phyloP scores from a whole-genome alignment of 257 asterid species.

The Paraleonurus japonicus region DNA sequence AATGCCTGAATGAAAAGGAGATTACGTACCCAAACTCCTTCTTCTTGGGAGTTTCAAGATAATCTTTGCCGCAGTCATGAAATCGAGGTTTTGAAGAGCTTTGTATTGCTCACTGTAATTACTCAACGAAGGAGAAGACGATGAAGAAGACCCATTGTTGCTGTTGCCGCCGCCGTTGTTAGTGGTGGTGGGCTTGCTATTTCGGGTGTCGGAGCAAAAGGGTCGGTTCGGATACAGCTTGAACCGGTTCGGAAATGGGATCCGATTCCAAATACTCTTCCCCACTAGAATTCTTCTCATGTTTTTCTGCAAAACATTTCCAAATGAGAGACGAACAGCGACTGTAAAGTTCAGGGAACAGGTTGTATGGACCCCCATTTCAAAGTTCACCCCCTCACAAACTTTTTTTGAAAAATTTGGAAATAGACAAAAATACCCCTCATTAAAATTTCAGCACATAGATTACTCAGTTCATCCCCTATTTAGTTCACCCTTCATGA shows the following conservation, averaged over 20 bases:
- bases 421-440: too few relatives aligned
- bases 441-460: too few relatives aligned
- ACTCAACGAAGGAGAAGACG: slow-evolving; percentile 32
- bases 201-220: slow-evolving; percentile 34
- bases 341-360: neutral
- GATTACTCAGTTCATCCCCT: too few relatives aligned
- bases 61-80: slow-evolving; percentile 63
- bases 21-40: slow-evolving; percentile 69
- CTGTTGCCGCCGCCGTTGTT: slow-evolving; percentile 19
- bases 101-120: slow-evolving; percentile 56
- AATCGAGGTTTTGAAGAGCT: slow-evolving; percentile 63
- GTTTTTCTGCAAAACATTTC: slow-evolving; percentile 22
- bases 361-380: too few relatives aligned
- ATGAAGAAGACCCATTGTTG: slow-evolving; percentile 41
- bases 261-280: slow-evolving; percentile 40
- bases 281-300: slow-evolving; percentile 42
- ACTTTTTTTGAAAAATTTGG: too few relatives aligned
- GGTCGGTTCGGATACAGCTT: slow-evolving; percentile 26
- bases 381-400: too few relatives aligned
- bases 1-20: slow-evolving; percentile 20
- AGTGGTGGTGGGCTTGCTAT: slow-evolving; percentile 33
- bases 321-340: neutral
- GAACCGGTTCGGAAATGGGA: slow-evolving; percentile 23
- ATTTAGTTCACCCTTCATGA: too few relatives aligned
- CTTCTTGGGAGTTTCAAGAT: slow-evolving; percentile 59